Conservation (phyloP, 441 rosid species). For the Adansonia madagascariensis region DNA sequence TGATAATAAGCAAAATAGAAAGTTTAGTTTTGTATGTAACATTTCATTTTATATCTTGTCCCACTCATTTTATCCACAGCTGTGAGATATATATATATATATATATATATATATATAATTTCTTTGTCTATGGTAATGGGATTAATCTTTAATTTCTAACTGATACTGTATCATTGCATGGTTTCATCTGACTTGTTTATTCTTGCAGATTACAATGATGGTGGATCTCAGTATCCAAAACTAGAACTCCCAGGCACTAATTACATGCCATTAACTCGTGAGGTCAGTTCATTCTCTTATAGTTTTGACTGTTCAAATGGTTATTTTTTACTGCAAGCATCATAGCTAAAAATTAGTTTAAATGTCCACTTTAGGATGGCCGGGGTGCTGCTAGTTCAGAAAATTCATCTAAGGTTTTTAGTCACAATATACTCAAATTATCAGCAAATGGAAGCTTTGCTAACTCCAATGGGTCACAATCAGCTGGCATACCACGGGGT, state of each 20-base stretch:
- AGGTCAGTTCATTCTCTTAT: conserved; percentile 49
- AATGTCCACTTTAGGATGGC: conserved; percentile 43
- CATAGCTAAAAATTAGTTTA: not conserved
- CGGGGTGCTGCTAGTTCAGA: conserved; percentile 40
- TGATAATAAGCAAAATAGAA: not conserved
- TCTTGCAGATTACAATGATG: conserved; percentile 58
- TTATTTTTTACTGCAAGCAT: conserved; percentile 15
- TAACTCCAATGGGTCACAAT: conserved; percentile 48
- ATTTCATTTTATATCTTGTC: not conserved
- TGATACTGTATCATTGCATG: conserved; percentile 10
- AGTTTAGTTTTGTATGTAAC: not conserved
- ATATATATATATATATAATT: not conserved
- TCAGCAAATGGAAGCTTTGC: conserved; percentile 47
- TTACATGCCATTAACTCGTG: conserved; percentile 61
- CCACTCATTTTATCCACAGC: not conserved
- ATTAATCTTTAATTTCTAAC: not conserved
- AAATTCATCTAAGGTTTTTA: conserved; percentile 37
- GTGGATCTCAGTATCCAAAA: conserved; percentile 76
- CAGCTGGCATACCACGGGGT: conserved; percentile 51
- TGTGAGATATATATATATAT: not conserved
- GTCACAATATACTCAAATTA: conserved; percentile 36
- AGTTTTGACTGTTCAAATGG: conserved; percentile 12
- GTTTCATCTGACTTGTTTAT: conserved; percentile 27
- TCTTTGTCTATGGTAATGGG: not conserved
- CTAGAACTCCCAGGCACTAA: conserved; percentile 74